Base-by-base conservation (phyloP, 2,329 filamentous ascomycete species). In the Lithohypha guttulata region DNA sequence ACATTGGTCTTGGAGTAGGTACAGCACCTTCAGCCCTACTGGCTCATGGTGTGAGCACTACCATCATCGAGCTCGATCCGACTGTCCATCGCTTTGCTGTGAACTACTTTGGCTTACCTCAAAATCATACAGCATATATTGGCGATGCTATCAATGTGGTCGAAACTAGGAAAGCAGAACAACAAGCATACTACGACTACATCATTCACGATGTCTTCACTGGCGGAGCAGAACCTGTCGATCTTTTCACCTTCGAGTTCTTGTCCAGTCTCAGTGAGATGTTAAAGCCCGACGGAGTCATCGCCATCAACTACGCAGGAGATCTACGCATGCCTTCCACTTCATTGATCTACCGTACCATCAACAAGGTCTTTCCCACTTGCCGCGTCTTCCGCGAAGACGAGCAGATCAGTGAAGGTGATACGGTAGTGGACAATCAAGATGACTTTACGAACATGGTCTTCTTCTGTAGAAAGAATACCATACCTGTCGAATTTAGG, bases 171-270 rank as follows among this genome's bases (percentile, higher is more conserved):
- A 52, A 64, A 41, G 57, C 61, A 6, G 58, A 53, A 31, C 51
- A 42, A 19, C 49, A 66, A 32, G 67, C 67, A 19, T n/a, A 40
- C 19, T 98, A 81, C 58, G 81, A 95, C 63, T 96, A 94, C 64
- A 91, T 98, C 54, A 51, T 98, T 39, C 91, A 98, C 59, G 91
- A 98, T 51, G 91, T 98, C 17, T 98, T 98, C 59, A 98, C 91
- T 1, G 91, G 91, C 17, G 91, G 91, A 37, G 87, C 86, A 0
- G 91, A 96, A 59, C 91, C 91, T 1, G 76, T 87, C 2, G 69
- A 79, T 6, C 74, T 98, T 6, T 98, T 98, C 61, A 96, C 87
- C 0, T 59, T 78, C 4, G 81, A 91, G 51, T 96, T 98, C 53
- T 63, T 98, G 29, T 61, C 72, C 37, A 76, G 80, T 4, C 67